Conservation (phyloP, 805 yeast genomes). For the Brettanomyces bruxellensis region DNA sequence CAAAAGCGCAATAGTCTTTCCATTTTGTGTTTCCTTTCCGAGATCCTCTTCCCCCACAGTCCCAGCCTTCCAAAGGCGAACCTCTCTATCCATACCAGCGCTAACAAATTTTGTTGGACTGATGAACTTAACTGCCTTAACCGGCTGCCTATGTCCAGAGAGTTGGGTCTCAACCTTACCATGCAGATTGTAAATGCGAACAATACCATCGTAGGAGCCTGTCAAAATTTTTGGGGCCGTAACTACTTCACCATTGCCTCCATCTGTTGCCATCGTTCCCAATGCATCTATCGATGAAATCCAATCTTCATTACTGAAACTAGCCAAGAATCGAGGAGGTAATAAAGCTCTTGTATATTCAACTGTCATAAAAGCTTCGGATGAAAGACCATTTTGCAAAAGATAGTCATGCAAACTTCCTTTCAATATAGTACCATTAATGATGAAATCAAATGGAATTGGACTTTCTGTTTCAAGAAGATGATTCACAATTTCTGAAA, state of each 20-base stretch:
- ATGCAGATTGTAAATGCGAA: constrained; percentile 75
- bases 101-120: constrained; percentile 68
- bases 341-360: constrained; percentile 89
- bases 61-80: constrained; percentile 79
- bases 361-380: constrained; percentile 67
- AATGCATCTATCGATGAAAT: constrained; percentile 61
- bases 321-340: constrained; percentile 88
- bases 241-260: constrained; percentile 16
- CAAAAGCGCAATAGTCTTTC: constrained; percentile 73
- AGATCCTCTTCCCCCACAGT: constrained; percentile 33
- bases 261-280: constrained; percentile 23
- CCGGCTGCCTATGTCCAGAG: constrained; percentile 83
- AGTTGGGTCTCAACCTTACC: constrained; percentile 76
- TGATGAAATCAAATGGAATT: constrained; percentile 86
- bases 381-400: constrained; percentile 64
- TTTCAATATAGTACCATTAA: constrained; percentile 76
- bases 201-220: constrained; percentile 88
- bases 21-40: constrained; percentile 37
- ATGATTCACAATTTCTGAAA: constrained; percentile 93
- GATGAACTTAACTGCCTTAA: constrained; percentile 75
- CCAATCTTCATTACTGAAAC: constrained; percentile 94
- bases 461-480: constrained; percentile 54
- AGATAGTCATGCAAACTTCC: constrained; percentile 75
- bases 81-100: constrained; percentile 81
- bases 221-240: constrained; percentile 58